Evolutionary conservation across 306 rosid genomes (phyloP).

Genomic region (Arachis stenosperma): DNA sequence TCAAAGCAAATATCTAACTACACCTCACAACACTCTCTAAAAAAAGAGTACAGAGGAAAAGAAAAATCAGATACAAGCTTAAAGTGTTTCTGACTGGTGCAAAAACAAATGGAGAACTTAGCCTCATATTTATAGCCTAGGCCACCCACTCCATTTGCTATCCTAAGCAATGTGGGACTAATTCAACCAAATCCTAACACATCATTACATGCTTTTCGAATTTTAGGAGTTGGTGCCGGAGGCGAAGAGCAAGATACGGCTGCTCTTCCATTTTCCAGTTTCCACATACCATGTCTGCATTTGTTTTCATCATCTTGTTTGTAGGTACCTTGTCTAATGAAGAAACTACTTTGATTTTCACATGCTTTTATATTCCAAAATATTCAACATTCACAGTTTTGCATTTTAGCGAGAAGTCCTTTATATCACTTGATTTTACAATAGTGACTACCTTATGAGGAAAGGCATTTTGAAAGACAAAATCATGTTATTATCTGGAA

Average conservation of each 20-base stretch:
- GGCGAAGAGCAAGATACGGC: conserved; percentile 84
- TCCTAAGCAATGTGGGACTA: too few relatives aligned
- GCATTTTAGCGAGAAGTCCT: conserved; percentile 13
- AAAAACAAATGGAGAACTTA: too few relatives aligned
- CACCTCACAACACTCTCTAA: too few relatives aligned
- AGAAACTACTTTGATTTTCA: conserved; percentile 40
- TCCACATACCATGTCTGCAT: conserved; percentile 74
- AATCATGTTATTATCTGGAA: too few relatives aligned
- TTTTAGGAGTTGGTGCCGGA: conserved; percentile 90
- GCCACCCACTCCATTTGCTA: too few relatives aligned
- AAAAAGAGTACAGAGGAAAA: too few relatives aligned
- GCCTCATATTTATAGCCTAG: too few relatives aligned
- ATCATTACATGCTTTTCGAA: conserved; percentile 27
- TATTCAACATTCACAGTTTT: conserved; percentile 25
- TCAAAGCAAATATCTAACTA: too few relatives aligned
- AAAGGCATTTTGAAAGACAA: background rate
- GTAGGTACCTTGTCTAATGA: conserved; percentile 80
- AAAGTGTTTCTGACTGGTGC: too few relatives aligned
- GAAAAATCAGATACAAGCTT: too few relatives aligned
- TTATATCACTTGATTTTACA: conserved; percentile 31
- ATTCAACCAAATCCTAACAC: too few relatives aligned
- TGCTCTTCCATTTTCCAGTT: conserved; percentile 56
- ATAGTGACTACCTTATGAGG: conserved; percentile 14
- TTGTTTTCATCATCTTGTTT: conserved; percentile 75
- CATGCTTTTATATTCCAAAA: conserved; percentile 15